Conservation (phyloP, 257 asterid species). For the Solanum chmielewskii region DNA sequence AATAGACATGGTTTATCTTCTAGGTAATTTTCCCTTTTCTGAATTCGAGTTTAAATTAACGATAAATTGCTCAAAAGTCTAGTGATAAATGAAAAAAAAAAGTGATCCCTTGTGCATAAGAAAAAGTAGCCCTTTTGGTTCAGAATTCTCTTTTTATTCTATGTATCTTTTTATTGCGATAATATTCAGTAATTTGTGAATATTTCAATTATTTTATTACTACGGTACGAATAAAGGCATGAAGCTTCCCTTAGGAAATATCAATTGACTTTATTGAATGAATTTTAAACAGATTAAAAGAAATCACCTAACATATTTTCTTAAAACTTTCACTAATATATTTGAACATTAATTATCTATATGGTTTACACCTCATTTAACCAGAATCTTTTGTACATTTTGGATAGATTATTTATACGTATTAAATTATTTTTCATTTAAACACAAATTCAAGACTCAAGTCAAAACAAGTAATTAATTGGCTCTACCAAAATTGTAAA, state of each 20-base stretch:
- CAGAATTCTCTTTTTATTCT: no score
- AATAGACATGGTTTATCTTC: constrained; percentile 47
- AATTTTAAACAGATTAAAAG: no score
- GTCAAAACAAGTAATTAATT: no score
- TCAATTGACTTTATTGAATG: no score
- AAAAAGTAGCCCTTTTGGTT: no score
- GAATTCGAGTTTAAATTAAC: no score
- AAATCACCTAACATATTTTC: neutral
- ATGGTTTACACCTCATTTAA: neutral
- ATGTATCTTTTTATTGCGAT: neutral
- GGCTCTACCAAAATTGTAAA: neutral
- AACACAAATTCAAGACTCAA: neutral
- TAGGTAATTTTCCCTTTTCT: constrained; percentile 17
- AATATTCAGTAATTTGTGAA: neutral
- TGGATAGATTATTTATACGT: no score
- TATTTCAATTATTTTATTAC: neutral
- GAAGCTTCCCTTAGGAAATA: no score
- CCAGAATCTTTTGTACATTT: no score
- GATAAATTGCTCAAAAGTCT: neutral
- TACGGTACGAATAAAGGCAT: no score
- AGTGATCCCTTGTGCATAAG: no score
- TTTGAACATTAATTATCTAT: neutral
- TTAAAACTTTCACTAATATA: no score
- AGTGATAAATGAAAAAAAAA: neutral
- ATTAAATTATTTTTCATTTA: neutral